phyloP scores from a whole-genome alignment of 177 flowering plant species.

The Vitis hybrid region DNA sequence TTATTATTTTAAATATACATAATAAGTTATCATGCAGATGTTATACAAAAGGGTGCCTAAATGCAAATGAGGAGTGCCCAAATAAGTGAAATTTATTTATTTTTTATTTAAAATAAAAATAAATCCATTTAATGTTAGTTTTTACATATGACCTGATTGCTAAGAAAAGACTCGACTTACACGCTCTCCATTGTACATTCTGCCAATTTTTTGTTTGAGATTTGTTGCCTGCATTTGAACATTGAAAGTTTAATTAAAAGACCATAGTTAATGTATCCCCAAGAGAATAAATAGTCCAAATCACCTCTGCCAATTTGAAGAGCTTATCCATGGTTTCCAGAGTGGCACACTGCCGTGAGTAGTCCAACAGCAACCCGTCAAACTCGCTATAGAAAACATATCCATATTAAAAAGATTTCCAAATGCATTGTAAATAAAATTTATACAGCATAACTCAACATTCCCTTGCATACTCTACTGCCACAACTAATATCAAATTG shows the following conservation, averaged over 20 bases:
- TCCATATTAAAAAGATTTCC: no score
- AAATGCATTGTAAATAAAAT: not conserved
- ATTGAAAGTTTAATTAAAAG: conserved; percentile 9
- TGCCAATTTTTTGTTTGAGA: conserved; percentile 72
- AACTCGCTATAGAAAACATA: conserved; percentile 52
- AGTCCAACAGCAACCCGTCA: conserved; percentile 83
- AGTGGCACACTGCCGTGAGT: conserved; percentile 74
- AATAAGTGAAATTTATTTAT: not conserved
- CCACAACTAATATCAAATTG: not conserved
- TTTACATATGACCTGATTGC: not conserved
- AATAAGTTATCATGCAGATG: not conserved
- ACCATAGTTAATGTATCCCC: not conserved
- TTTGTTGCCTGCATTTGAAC: conserved; percentile 62
- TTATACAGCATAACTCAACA: not conserved
- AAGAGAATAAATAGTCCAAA: conserved; percentile 6
- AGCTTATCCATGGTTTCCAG: conserved; percentile 71
- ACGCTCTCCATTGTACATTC: conserved; percentile 83
- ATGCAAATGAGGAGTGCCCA: not conserved
- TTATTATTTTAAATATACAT: not conserved
- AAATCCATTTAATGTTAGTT: not conserved
- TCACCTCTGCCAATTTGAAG: conserved; percentile 72
- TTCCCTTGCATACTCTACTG: not conserved
- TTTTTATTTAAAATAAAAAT: not conserved
- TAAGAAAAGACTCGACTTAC: conserved; percentile 41
- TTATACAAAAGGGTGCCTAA: not conserved